Evolutionary conservation across 192 early-diverging fungal genomes (phyloP).

Genomic region (Backusella parvicylindrica): DNA sequence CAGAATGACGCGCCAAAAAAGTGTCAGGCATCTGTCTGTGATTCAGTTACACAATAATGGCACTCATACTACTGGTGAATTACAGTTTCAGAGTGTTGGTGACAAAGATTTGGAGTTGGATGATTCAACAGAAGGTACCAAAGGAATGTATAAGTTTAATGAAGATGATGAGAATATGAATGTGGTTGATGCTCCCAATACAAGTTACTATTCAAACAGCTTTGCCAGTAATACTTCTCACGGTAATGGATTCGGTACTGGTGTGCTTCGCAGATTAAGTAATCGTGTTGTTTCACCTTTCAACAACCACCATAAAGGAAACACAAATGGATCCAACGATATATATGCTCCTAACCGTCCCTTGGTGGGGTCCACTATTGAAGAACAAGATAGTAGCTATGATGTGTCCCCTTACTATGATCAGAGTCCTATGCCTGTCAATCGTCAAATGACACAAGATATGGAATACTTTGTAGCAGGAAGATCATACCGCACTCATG

Average conservation of each 20-base stretch:
- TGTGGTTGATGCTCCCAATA: neutral
- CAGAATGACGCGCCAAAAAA: slow-evolving; percentile 29
- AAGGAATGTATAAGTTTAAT: slow-evolving; percentile 29
- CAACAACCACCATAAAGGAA: neutral
- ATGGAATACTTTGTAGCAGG: slow-evolving; percentile 12
- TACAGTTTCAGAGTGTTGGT: slow-evolving; percentile 33
- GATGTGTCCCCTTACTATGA: neutral
- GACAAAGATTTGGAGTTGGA: slow-evolving; percentile 34
- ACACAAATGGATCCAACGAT: neutral
- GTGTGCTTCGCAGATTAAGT: neutral
- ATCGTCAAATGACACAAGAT: neutral
- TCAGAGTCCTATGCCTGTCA: neutral
- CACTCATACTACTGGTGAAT: slow-evolving; percentile 20
- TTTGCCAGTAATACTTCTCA: neutral
- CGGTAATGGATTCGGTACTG: neutral
- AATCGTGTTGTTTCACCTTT: neutral
- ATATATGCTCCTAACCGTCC: neutral
- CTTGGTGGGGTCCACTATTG: neutral
- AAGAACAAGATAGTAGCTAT: neutral
- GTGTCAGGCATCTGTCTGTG: slow-evolving; percentile 21
- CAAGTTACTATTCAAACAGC: neutral
- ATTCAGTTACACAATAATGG: slow-evolving; percentile 11
- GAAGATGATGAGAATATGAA: slow-evolving; percentile 19
- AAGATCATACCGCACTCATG: neutral
- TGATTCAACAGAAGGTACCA: slow-evolving; percentile 28